These are phyloP conservation scores for Termitomyces sp. DNA, from an alignment of 768 basidiomycete species.

Conservation along the genomic window DNA sequence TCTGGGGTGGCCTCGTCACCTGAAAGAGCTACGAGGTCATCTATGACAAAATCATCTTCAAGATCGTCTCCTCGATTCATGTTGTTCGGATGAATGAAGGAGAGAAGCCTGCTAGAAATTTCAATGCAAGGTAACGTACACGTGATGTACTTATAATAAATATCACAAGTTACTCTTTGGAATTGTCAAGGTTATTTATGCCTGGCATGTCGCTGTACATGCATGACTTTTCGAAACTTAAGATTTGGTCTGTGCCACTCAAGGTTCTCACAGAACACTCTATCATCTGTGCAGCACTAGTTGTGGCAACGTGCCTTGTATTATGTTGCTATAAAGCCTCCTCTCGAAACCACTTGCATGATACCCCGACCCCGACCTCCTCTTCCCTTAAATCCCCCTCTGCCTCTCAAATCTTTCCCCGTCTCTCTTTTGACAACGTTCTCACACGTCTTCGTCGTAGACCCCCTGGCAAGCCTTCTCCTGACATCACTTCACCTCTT, in stretches of 20 bases:
- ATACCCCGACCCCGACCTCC: not conserved
- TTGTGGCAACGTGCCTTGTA: constrained; percentile 24
- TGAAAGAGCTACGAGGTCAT: constrained; percentile 60
- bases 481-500: not conserved
- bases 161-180: not conserved
- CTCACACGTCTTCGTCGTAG: constrained; percentile 6
- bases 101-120: not conserved
- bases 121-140: constrained; percentile 1
- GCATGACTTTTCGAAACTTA: not conserved
- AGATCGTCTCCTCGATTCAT: constrained; percentile 61
- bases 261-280: constrained; percentile 9
- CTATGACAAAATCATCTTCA: constrained; percentile 74
- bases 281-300: constrained; percentile 11
- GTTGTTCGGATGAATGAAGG: constrained; percentile 8
- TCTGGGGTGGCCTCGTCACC: constrained; percentile 49
- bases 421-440: not conserved
- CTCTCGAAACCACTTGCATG: constrained; percentile 4
- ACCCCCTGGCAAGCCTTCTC: not conserved
- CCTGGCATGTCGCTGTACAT: not conserved
- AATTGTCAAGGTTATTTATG: constrained; percentile 3
- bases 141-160: constrained; percentile 11
- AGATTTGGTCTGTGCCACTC: not conserved
- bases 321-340: constrained; percentile 19
- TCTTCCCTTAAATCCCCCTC: not conserved
- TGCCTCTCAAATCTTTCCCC: not conserved